Conservation (phyloP, 2,329 filamentous ascomycete species). For the Trichoderma atrobrunneum region DNA sequence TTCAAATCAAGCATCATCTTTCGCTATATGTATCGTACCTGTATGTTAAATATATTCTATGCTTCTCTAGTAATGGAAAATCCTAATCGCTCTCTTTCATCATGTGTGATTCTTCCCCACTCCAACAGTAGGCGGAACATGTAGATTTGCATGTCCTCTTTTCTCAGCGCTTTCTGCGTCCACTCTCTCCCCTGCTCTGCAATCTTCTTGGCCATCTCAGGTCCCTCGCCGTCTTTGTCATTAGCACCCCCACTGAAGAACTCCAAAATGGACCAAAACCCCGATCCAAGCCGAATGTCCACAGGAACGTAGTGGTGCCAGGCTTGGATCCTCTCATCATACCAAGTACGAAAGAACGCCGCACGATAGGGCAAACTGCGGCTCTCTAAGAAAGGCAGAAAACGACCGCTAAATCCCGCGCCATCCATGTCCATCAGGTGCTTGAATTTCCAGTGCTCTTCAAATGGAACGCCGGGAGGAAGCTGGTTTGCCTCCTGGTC, state of each 20-base stretch:
- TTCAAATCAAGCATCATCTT: neutral
- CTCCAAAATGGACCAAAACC: constrained; percentile 57
- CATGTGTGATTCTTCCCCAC: constrained; percentile 64
- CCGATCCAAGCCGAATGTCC: constrained; percentile 47
- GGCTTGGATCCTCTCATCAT: constrained; percentile 56
- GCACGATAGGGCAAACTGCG: constrained; percentile 66
- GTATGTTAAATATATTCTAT: neutral
- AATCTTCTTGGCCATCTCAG: constrained; percentile 23
- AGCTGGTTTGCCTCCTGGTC: neutral
- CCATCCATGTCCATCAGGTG: constrained; percentile 72
- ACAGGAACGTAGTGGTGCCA: constrained; percentile 66
- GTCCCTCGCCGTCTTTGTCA: constrained; percentile 2
- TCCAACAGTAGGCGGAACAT: constrained; percentile 69
- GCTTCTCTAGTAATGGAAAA: neutral
- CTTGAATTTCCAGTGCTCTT: constrained; percentile 56
- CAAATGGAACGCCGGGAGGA: constrained; percentile 20
- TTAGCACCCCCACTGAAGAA: constrained; percentile 21
- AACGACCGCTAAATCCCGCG: constrained; percentile 61
- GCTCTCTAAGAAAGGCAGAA: constrained; percentile 64
- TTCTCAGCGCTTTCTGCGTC: constrained; percentile 56
- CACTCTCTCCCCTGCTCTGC: constrained; percentile 47
- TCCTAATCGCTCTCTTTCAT: constrained; percentile 43
- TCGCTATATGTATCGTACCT: neutral
- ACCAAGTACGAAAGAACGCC: constrained; percentile 60
- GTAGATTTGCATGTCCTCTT: constrained; percentile 73